Percentiles rank a stretch among this genome's conserved stretches.
Conservation (phyloP, 2,329 filamentous ascomycete species). For the Zymoseptoria brevis region DNA sequence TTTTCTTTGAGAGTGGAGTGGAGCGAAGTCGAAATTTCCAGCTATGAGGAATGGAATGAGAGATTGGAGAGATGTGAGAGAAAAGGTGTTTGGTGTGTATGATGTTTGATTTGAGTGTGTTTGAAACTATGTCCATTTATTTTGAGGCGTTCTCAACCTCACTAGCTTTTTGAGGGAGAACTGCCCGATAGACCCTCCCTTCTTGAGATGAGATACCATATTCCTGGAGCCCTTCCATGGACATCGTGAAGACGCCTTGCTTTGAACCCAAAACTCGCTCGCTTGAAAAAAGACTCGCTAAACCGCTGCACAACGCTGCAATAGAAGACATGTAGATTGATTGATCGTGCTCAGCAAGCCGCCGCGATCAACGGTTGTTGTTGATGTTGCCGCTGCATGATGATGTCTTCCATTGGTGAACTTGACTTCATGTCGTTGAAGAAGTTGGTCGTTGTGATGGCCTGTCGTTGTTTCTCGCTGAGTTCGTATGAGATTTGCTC, state of each 20-base stretch:
- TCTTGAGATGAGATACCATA: constrained; percentile 18
- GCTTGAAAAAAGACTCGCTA: constrained; percentile 19
- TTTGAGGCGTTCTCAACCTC: constrained; percentile 11
- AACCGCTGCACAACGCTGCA: constrained; percentile 18
- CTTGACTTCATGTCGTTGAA: constrained; percentile 30
- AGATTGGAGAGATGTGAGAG: background rate
- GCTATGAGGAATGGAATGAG: background rate
- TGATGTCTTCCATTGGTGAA: constrained; percentile 21
- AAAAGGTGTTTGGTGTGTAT: background rate
- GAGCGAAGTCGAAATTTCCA: background rate
- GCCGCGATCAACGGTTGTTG: constrained; percentile 34
- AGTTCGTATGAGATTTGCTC: constrained; percentile 38
- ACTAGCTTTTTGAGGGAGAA: constrained; percentile 9
- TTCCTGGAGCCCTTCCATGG: constrained; percentile 1
- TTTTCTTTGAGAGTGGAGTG: background rate
- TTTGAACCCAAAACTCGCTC: constrained; percentile 12
- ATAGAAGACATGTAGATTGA: background rate
- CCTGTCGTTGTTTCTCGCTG: constrained; percentile 37
- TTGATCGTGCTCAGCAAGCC: constrained; percentile 25
- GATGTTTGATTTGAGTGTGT: background rate
- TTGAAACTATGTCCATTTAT: background rate
- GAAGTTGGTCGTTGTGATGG: constrained; percentile 40
- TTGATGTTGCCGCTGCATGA: constrained; percentile 31
- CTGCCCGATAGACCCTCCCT: constrained; percentile 4
- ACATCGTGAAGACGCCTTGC: constrained; percentile 13